phyloP scores from a whole-genome alignment of 345 rosid species.

The Erodium maritimum region DNA sequence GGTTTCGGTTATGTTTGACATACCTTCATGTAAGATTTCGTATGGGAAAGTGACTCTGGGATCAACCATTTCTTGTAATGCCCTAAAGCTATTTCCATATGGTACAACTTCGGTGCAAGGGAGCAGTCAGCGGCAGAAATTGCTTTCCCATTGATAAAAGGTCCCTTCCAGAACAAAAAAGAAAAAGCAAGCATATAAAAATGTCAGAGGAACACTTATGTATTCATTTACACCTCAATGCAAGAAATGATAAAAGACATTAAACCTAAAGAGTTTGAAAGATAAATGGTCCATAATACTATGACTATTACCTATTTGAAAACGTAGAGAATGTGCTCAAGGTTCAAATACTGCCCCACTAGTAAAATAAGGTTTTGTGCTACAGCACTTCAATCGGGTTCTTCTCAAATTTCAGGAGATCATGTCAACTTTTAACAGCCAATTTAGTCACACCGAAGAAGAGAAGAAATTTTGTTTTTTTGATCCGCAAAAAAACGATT shows the following conservation, averaged over 20 bases:
- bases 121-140: slow-evolving; percentile 83
- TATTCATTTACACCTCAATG: neutral
- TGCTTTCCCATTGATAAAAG: slow-evolving; percentile 71
- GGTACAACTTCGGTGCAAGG: slow-evolving; percentile 64
- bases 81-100: slow-evolving; percentile 75
- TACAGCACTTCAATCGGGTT: too few species aligned
- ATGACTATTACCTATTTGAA: too few species aligned
- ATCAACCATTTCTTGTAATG: slow-evolving; percentile 80
- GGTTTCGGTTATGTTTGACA: neutral
- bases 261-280: neutral
- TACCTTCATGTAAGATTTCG: slow-evolving; percentile 79
- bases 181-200: slow-evolving; percentile 1
- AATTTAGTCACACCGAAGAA: too few species aligned
- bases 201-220: neutral
- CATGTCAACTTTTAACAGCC: too few species aligned
- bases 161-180: slow-evolving; percentile 41
- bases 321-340: too few species aligned
- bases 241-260: neutral
- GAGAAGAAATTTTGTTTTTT: too few species aligned
- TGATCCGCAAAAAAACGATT: too few species aligned
- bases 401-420: too few species aligned
- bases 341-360: too few species aligned
- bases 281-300: neutral
- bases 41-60: slow-evolving; percentile 62
- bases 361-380: too few species aligned